These are phyloP conservation scores for Pontederia crassipes DNA, from an alignment of 176 grass and related monocot genomes.

Conservation along the genomic window DNA sequence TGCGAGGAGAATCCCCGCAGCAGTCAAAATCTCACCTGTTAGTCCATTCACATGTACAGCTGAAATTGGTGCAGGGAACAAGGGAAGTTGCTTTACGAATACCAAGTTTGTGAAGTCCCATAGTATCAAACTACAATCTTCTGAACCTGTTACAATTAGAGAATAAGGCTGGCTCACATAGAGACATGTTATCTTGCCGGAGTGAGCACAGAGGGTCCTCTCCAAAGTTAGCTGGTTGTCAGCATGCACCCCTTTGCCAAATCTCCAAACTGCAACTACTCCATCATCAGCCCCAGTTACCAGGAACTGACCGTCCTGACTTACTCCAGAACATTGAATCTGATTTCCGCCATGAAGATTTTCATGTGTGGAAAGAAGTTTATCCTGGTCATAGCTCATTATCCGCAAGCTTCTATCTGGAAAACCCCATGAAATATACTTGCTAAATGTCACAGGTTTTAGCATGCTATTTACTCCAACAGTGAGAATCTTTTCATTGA, in stretches of 20 bases:
- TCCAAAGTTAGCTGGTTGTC: constrained; percentile 45
- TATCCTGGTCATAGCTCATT: constrained; percentile 92
- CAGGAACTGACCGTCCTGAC: constrained; percentile 86
- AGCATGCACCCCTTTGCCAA: constrained; percentile 55
- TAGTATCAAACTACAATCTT: constrained; percentile 82
- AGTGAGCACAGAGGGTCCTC: constrained; percentile 78
- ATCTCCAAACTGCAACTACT: constrained; percentile 83
- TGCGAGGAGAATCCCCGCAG: constrained; percentile 79
- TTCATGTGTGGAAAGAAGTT: constrained; percentile 82
- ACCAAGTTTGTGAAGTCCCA: constrained; percentile 88
- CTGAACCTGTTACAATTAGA: constrained; percentile 80
- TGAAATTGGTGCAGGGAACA: constrained; percentile 71
- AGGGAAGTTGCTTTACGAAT: constrained; percentile 89
- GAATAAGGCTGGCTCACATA: constrained; percentile 93
- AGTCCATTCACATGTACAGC: constrained; percentile 86
- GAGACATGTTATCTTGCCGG: constrained; percentile 78
- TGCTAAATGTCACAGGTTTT: constrained; percentile 61
- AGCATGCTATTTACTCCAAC: constrained; percentile 61
- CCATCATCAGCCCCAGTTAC: constrained; percentile 81
- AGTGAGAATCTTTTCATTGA: constrained; percentile 76
- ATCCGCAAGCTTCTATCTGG: constrained; percentile 86
- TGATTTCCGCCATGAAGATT: constrained; percentile 90
- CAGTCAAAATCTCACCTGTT: constrained; percentile 79
- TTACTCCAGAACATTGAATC: constrained; percentile 88
- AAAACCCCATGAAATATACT: constrained; percentile 95